Evolutionary conservation across 352 stramenopile species (phyloP).

Genomic region (Globisporangium cystogenes): DNA sequence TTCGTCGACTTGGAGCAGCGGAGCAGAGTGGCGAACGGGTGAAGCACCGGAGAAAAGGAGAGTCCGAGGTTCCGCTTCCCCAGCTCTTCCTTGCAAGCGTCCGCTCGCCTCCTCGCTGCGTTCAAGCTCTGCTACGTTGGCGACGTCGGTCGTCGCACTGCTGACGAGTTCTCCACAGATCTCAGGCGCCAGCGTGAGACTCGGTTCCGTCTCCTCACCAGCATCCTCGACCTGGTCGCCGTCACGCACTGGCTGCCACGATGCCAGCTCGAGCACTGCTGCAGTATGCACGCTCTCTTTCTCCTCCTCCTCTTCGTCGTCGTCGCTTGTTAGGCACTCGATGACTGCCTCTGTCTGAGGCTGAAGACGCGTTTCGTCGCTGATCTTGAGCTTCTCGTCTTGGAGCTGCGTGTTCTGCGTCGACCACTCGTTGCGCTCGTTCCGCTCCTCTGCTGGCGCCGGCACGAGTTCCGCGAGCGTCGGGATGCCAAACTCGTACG

Average conservation of each 20-base stretch:
- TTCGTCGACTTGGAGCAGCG: neutral
- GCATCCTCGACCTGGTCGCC: neutral
- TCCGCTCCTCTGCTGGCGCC: neutral
- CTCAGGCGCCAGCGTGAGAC: neutral
- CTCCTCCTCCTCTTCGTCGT: neutral
- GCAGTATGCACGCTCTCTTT: neutral
- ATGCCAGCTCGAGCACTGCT: neutral
- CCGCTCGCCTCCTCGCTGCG: neutral
- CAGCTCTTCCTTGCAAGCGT: neutral
- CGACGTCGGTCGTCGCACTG: no score
- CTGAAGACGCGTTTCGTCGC: neutral
- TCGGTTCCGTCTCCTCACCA: neutral
- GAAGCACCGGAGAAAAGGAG: neutral
- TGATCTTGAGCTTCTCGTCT: neutral
- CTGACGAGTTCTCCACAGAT: neutral
- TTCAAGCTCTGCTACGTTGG: neutral
- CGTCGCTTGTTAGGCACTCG: neutral
- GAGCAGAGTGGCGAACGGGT: neutral
- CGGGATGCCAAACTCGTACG: neutral
- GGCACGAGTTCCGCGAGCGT: neutral
- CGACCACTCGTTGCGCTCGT: neutral
- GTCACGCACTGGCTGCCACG: neutral
- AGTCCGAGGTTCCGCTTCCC: neutral
- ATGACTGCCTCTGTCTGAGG: neutral
- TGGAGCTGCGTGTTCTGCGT: neutral